Percentiles rank a stretch among this genome's conserved stretches.
Conservation (phyloP, 2,329 filamentous ascomycete species). For the Hyphodiscus sp. region DNA sequence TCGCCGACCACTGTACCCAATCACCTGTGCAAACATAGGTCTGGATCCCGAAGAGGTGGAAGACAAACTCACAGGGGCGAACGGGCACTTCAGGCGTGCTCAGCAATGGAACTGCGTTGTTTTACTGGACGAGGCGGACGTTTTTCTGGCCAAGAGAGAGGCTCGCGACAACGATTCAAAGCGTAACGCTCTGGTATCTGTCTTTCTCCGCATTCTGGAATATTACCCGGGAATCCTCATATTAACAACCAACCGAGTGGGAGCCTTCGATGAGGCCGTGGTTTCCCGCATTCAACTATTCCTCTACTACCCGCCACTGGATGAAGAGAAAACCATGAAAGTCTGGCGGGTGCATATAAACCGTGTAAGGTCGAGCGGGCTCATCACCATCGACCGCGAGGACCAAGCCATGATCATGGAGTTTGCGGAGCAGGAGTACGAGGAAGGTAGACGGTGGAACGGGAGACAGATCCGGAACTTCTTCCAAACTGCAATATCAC, state of each 20-base stretch:
- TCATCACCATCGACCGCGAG: neutral
- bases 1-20: slow-evolving; percentile 8
- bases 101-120: neutral
- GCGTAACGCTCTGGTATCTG: neutral
- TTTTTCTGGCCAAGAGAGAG: slow-evolving; percentile 1
- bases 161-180: neutral
- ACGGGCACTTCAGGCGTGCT: neutral
- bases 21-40: slow-evolving; percentile 43
- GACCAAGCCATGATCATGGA: neutral
- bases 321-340: neutral
- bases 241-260: slow-evolving; percentile 35
- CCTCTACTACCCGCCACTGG: slow-evolving; percentile 19
- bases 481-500: neutral
- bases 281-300: slow-evolving; percentile 29
- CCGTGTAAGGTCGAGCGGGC: neutral
- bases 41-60: slow-evolving; percentile 6
- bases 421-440: neutral
- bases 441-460: neutral
- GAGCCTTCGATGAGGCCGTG: slow-evolving; percentile 33
- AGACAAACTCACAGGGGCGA: neutral
- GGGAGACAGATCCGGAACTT: neutral
- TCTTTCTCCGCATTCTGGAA: slow-evolving; percentile 33
- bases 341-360: slow-evolving; percentile 3
- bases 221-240: slow-evolving; percentile 37
- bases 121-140: slow-evolving; percentile 1